Percentiles rank a stretch among this genome's conserved stretches.
Evolutionary conservation across 441 rosid species (phyloP).

Genomic region (Euphorbia celastroides): DNA sequence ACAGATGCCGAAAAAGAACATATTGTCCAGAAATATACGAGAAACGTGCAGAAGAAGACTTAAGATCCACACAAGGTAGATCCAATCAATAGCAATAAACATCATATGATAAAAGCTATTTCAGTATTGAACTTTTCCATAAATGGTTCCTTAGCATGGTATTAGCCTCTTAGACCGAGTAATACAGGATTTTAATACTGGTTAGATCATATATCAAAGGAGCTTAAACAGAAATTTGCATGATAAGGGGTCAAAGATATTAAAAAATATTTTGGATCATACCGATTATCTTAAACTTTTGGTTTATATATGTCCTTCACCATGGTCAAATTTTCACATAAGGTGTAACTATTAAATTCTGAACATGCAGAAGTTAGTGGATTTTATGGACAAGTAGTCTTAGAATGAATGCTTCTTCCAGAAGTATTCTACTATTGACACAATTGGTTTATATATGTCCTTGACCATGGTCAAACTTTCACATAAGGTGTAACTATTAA

Average conservation of each 20-base stretch:
- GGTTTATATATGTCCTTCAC: neutral
- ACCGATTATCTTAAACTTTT: neutral
- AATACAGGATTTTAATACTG: neutral
- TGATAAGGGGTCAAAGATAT: neutral
- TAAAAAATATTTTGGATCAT: neutral
- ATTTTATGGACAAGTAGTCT: neutral
- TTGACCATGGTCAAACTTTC: too few relatives aligned
- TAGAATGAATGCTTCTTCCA: neutral
- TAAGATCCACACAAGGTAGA: neutral
- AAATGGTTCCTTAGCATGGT: neutral
- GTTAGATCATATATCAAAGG: neutral
- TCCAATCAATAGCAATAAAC: neutral
- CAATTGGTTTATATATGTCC: slow-evolving; percentile 4
- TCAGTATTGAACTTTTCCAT: neutral
- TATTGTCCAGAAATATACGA: neutral
- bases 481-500: too few relatives aligned
- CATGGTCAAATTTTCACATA: neutral
- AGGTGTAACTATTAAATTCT: neutral
- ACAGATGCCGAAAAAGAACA: slow-evolving; percentile 2
- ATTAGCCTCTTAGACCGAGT: neutral
- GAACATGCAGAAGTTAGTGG: neutral
- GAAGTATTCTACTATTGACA: neutral
- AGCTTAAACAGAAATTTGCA: neutral
- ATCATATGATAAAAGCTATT: neutral
- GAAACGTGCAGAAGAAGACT: slow-evolving; percentile 10